These are phyloP conservation scores for Entoloma clypeatum DNA, from an alignment of 1,284 basidiomycete species.

Conservation along the genomic window DNA sequence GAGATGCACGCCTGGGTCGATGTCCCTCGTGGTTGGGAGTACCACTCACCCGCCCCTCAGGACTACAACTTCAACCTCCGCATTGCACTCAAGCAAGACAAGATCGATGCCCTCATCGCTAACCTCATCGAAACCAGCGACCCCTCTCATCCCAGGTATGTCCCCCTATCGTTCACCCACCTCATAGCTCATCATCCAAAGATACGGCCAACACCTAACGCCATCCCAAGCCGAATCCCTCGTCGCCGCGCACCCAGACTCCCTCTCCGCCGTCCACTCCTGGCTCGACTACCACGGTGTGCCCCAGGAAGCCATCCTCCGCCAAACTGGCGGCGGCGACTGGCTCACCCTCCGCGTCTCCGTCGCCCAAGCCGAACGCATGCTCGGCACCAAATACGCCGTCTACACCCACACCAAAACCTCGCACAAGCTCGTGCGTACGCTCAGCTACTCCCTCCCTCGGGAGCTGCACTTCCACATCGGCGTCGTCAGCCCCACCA, in stretches of 20 bases:
- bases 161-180: background rate
- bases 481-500: constrained; percentile 54
- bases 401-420: constrained; percentile 47
- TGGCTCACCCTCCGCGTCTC: constrained; percentile 56
- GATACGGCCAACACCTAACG: constrained; percentile 45
- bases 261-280: constrained; percentile 43
- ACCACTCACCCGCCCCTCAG: constrained; percentile 42
- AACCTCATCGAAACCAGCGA: constrained; percentile 59
- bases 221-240: constrained; percentile 46
- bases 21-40: constrained; percentile 50
- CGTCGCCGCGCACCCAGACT: constrained; percentile 47
- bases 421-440: constrained; percentile 47
- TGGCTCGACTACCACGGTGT: constrained; percentile 58
- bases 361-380: constrained; percentile 52
- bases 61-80: constrained; percentile 48
- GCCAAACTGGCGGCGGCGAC: constrained; percentile 45
- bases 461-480: constrained; percentile 46
- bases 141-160: constrained; percentile 47
- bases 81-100: constrained; percentile 52
- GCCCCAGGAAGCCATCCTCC: constrained; percentile 26
- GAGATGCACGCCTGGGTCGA: constrained; percentile 57
- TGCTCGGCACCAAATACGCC: constrained; percentile 53
- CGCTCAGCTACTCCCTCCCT: constrained; percentile 54
- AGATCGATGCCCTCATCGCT: constrained; percentile 47
- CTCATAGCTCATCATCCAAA: constrained; percentile 5